Evolutionary conservation across 257 asterid genomes (phyloP).

Genomic region (Penstemon davidsonii): DNA sequence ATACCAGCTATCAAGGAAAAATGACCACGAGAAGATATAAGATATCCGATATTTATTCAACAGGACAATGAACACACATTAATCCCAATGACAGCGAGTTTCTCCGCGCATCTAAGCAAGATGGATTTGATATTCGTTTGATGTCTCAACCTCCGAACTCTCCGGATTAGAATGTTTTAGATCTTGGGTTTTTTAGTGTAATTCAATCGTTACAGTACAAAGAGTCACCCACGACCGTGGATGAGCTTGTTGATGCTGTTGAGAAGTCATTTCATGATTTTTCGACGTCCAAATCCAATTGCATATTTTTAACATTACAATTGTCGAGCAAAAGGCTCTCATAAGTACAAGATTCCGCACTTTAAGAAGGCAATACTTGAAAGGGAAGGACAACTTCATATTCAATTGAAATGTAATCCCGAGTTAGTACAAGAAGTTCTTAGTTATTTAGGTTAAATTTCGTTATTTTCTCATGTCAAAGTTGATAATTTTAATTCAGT

Average conservation of each 20-base stretch:
- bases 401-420: neutral
- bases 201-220: slow-evolving; percentile 1
- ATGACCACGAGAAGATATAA: neutral
- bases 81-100: too few species aligned
- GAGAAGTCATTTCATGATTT: slow-evolving; percentile 10
- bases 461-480: too few species aligned
- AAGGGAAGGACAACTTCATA: slow-evolving; percentile 11
- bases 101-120: slow-evolving; percentile 1
- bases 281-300: neutral
- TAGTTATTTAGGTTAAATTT: neutral
- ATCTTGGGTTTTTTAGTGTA: too few species aligned
- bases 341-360: slow-evolving; percentile 6
- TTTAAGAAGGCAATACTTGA: slow-evolving; percentile 16
- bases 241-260: neutral
- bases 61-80: neutral
- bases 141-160: too few species aligned
- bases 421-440: neutral
- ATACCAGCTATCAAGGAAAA: too few species aligned
- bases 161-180: too few species aligned
- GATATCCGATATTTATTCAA: slow-evolving; percentile 6
- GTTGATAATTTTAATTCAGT: too few species aligned
- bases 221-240: neutral
- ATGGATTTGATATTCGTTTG: too few species aligned
- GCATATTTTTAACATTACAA: slow-evolving; percentile 18
- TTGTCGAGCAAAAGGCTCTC: neutral